These are phyloP conservation scores for Circinella umbellata DNA, from an alignment of 371 early-diverging fungal genomes.

Conservation along the genomic window DNA sequence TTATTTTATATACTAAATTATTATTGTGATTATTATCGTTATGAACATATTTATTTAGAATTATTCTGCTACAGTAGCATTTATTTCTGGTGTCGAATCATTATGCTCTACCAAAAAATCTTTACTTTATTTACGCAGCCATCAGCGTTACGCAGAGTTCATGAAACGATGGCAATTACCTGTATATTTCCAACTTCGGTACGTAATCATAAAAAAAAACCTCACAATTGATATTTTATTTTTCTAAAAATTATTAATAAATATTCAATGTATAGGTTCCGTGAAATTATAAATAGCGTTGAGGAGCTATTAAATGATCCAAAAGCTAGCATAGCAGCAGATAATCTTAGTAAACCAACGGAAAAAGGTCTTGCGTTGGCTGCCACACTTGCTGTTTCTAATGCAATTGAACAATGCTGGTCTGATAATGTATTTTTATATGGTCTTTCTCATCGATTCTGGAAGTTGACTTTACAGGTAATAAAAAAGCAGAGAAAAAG, in stretches of 20 bases:
- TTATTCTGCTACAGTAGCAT: slow-evolving; percentile 67
- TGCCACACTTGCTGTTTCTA: slow-evolving; percentile 55
- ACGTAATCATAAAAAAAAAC: not conserved
- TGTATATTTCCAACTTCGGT: slow-evolving; percentile 78
- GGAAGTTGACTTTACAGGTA: slow-evolving; percentile 79
- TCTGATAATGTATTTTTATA: slow-evolving; percentile 67
- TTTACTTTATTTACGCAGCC: slow-evolving; percentile 60
- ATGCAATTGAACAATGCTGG: slow-evolving; percentile 70
- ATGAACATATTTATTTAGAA: slow-evolving; percentile 41
- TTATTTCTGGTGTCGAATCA: slow-evolving; percentile 63
- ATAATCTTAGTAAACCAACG: not conserved
- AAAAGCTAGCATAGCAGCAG: slow-evolving; percentile 15
- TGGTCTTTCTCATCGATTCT: slow-evolving; percentile 69
- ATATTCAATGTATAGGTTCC: slow-evolving; percentile 38
- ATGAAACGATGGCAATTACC: slow-evolving; percentile 78
- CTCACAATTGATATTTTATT: not conserved
- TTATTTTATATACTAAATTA: not conserved
- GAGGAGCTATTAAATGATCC: slow-evolving; percentile 44
- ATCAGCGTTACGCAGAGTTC: slow-evolving; percentile 68
- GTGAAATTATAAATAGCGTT: slow-evolving; percentile 57
- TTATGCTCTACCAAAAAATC: slow-evolving; percentile 55
- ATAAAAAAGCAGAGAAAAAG: not conserved
- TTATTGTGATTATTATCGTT: too few species aligned
- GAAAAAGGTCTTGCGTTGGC: slow-evolving; percentile 29
- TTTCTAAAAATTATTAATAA: not conserved